Conservation (phyloP, 257 asterid genomes). For the Nicotiana paniculata region DNA sequence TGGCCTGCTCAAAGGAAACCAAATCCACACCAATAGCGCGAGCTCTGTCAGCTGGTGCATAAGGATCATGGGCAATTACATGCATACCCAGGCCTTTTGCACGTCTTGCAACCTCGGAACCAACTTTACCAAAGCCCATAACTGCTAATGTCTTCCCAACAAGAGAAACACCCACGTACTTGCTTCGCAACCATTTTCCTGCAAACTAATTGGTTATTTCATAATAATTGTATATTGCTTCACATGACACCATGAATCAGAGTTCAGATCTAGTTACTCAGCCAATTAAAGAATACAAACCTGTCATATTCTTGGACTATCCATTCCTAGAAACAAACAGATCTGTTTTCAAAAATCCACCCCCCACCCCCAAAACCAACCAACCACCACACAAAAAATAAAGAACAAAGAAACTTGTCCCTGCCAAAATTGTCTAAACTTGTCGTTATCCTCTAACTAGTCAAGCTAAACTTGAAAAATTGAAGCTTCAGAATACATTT, state of each 20-base stretch:
- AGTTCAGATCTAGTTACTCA: neutral
- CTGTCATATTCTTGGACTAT: neutral
- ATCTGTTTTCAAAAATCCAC: neutral
- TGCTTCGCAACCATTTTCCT: slow-evolving; percentile 83
- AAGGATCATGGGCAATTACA: slow-evolving; percentile 91
- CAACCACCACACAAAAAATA: no score
- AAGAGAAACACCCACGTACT: slow-evolving; percentile 70
- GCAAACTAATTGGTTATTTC: slow-evolving; percentile 1
- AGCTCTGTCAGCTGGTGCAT: slow-evolving; percentile 97
- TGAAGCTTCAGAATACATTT: neutral
- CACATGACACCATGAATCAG: neutral
- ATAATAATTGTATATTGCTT: neutral
- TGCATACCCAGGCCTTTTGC: slow-evolving; percentile 97
- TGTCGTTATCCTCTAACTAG: neutral
- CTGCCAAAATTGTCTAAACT: neutral
- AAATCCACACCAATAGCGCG: slow-evolving; percentile 87
- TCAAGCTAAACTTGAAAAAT: neutral
- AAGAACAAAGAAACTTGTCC: neutral
- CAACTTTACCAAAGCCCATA: slow-evolving; percentile 96
- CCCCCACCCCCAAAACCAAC: no score
- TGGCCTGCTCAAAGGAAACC: slow-evolving; percentile 82
- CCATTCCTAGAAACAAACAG: neutral
- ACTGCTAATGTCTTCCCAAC: slow-evolving; percentile 92
- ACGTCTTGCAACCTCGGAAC: slow-evolving; percentile 65
- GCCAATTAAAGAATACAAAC: neutral